A percentile compares a stretch with the other conserved stretches of the same genome.
phyloP scores from a whole-genome alignment of 768 basidiomycete genomes.

The Boletellus sp. region DNA sequence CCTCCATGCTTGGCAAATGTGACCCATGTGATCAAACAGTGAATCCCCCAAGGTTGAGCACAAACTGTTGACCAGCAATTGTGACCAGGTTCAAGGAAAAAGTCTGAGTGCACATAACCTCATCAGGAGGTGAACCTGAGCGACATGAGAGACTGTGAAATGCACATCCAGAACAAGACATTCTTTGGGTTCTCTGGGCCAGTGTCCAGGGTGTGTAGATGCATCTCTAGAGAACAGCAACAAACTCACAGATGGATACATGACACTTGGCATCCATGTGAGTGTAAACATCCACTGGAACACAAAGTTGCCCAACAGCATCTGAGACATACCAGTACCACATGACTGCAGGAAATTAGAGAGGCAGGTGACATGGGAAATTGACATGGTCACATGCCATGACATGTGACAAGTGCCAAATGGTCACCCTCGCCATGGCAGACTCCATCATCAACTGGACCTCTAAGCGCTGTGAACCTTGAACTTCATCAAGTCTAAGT shows the following conservation, averaged over 20 bases:
- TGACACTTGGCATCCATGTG: background rate
- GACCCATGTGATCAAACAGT: background rate
- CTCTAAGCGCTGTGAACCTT: conserved; percentile 89
- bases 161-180: background rate
- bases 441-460: no score
- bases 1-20: background rate
- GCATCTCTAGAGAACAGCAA: no score
- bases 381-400: no score
- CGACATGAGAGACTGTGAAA: background rate
- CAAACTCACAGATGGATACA: background rate
- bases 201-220: background rate
- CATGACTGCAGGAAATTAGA: no score
- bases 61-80: background rate
- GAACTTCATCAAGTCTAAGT: conserved; percentile 96
- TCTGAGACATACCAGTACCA: no score
- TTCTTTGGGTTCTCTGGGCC: background rate
- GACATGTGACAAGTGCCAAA: conserved; percentile 93
- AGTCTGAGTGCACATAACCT: background rate
- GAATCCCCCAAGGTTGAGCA: background rate
- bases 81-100: background rate
- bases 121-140: background rate
- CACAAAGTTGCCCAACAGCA: no score
- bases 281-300: background rate
- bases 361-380: no score
- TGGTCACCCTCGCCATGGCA: conserved; percentile 80